Evolutionary conservation across 306 rosid genomes (phyloP).

Genomic region (Hippophae gyantsensis): DNA sequence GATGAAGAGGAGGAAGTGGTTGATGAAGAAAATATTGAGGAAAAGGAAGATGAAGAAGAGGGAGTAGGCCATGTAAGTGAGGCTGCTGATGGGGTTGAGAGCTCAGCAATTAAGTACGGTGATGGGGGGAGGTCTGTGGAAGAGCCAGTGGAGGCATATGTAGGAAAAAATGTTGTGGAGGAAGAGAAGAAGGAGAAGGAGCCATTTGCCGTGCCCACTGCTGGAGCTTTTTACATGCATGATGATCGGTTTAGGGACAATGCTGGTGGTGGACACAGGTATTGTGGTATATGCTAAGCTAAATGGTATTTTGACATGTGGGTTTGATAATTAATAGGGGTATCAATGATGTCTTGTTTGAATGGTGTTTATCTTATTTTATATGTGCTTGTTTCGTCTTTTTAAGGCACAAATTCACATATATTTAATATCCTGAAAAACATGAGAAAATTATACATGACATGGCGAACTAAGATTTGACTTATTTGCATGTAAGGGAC

Average conservation of each 20-base stretch:
- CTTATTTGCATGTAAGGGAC: no score
- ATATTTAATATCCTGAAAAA: no score
- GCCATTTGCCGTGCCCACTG: conserved; percentile 91
- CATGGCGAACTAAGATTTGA: no score
- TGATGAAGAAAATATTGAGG: conserved; percentile 25
- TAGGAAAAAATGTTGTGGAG: conserved; percentile 28
- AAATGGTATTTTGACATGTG: no score
- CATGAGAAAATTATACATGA: no score
- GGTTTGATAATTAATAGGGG: no score
- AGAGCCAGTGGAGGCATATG: conserved; percentile 30
- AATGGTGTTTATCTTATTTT: no score
- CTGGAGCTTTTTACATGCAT: conserved; percentile 98
- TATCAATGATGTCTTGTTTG: no score
- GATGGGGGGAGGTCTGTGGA: conserved; percentile 33
- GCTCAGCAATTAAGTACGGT: conserved; percentile 22
- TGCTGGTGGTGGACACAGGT: conserved; percentile 74
- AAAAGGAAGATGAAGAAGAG: conserved; percentile 22
- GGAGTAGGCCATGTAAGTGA: conserved; percentile 28
- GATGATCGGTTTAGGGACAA: conserved; percentile 87
- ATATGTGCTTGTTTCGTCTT: no score
- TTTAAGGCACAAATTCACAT: no score
- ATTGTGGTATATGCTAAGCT: neutral
- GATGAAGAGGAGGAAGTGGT: conserved; percentile 30
- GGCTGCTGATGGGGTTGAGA: conserved; percentile 21
- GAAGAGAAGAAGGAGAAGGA: conserved; percentile 82